phyloP scores from a whole-genome alignment of 108 stramenopile species.

The Stephanodiscus minutulus region DNA sequence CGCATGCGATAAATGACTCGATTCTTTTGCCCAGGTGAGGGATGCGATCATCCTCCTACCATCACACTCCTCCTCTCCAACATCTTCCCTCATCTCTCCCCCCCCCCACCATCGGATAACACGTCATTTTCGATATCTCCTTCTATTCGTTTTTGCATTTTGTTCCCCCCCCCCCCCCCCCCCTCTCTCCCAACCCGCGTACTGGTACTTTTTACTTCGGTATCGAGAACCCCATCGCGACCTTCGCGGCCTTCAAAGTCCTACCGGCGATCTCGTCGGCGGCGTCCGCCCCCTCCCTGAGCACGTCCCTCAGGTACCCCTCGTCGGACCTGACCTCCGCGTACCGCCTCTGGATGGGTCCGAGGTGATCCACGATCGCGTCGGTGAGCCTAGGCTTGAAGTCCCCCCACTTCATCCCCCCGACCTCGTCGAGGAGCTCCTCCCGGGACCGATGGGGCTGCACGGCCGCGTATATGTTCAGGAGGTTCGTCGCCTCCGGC shows the following conservation, averaged over 20 bases:
- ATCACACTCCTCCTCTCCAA: no score
- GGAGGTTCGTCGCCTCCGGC: constrained; percentile 96
- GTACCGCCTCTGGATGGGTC: constrained; percentile 93
- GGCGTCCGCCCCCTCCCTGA: constrained; percentile 91
- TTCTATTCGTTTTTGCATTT: no score
- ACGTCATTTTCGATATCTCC: no score
- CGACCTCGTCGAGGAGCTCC: constrained; percentile 83
- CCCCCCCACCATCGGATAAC: no score
- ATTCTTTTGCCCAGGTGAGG: no score
- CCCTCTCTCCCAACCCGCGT: no score
- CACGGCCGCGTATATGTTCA: constrained; percentile 94
- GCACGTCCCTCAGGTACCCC: constrained; percentile 75
- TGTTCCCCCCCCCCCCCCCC: no score
- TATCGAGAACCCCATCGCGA: constrained; percentile 94
- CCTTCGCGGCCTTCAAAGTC: constrained; percentile 83
- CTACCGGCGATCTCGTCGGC: constrained; percentile 90
- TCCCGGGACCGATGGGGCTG: constrained; percentile 79
- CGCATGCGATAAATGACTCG: no score
- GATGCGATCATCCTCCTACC: no score
- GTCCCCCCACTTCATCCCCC: constrained; percentile 90
- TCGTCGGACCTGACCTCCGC: constrained; percentile 88
- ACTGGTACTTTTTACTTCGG: constrained; percentile 19
- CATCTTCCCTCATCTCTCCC: no score
- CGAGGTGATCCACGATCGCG: constrained; percentile 89
- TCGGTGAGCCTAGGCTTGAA: constrained; percentile 98